Evolutionary conservation across 495 filamentous ascomycete species (phyloP).

Genomic region (Neurospora sublineolata): DNA sequence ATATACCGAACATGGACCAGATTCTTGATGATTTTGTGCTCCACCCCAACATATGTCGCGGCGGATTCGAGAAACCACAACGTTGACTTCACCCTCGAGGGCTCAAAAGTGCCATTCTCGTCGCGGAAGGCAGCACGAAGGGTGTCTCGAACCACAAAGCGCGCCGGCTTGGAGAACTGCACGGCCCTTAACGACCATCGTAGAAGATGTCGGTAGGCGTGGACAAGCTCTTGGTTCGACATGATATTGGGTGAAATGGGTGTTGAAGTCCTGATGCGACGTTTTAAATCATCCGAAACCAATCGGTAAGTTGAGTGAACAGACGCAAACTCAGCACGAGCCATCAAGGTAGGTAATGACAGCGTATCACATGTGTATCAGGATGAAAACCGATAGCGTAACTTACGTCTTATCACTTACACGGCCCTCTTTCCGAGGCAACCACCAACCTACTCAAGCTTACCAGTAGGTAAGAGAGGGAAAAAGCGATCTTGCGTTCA

Average conservation of each 20-base stretch:
- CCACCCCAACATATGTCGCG: conserved; percentile 50
- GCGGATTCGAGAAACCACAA: conserved; percentile 66
- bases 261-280: background rate
- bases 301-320: background rate
- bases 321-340: background rate
- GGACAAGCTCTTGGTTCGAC: conserved; percentile 38
- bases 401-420: background rate
- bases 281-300: background rate
- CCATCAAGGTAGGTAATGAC: background rate
- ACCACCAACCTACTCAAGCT: background rate
- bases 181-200: conserved; percentile 64
- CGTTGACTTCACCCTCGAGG: conserved; percentile 56
- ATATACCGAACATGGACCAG: conserved; percentile 47
- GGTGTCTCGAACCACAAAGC: conserved; percentile 51
- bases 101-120: conserved; percentile 42
- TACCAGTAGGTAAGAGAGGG: background rate
- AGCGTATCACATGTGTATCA: background rate
- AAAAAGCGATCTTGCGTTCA: background rate
- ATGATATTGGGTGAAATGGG: conserved; percentile 5
- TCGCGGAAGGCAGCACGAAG: conserved; percentile 64
- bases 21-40: conserved; percentile 73
- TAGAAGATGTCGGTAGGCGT: conserved; percentile 72
- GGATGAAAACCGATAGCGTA: background rate
- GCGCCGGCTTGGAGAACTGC: conserved; percentile 66
- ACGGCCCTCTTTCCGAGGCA: background rate